These are phyloP conservation scores for Boletus putidus DNA, from an alignment of 1,284 basidiomycete species.

Conservation along the genomic window DNA sequence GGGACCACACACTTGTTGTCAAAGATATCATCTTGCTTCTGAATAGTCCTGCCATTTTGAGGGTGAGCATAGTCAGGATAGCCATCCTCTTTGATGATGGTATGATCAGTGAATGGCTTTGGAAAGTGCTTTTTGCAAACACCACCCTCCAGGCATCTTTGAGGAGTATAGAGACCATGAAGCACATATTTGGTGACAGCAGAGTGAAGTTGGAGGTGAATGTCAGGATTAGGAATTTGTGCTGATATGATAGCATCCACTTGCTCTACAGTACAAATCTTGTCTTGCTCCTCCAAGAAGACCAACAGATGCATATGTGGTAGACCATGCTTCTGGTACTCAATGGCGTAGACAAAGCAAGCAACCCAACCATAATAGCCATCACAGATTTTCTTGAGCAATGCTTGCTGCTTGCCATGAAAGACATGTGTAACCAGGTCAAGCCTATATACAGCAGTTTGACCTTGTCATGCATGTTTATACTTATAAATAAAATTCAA, in stretches of 20 bases:
- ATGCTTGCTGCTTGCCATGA: conserved; percentile 40
- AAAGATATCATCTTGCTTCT: neutral
- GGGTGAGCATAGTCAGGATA: conserved; percentile 18
- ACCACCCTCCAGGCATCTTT: conserved; percentile 4
- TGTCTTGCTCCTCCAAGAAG: conserved; percentile 9
- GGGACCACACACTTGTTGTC: conserved; percentile 4
- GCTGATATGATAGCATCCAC: conserved; percentile 3
- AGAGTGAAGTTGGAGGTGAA: neutral
- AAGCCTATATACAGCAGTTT: conserved; percentile 44
- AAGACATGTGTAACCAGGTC: conserved; percentile 51
- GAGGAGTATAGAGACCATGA: conserved; percentile 10
- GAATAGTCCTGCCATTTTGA: conserved; percentile 10
- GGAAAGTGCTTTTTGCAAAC: conserved; percentile 10
- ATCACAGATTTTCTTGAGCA: conserved; percentile 33
- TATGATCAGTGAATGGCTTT: neutral
- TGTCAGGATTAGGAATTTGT: neutral
- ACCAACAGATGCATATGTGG: conserved; percentile 38
- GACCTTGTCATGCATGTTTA: conserved; percentile 30
- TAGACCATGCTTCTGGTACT: conserved; percentile 18
- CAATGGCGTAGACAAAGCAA: conserved; percentile 21
- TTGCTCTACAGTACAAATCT: neutral
- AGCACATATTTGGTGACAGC: conserved; percentile 11
- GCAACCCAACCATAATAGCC: conserved; percentile 14
- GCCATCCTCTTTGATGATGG: conserved; percentile 7
- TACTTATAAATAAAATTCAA: too few relatives aligned